Base-by-base conservation (phyloP, 2,329 filamentous ascomycete genomes). In the Arthrinium puccinioides region DNA sequence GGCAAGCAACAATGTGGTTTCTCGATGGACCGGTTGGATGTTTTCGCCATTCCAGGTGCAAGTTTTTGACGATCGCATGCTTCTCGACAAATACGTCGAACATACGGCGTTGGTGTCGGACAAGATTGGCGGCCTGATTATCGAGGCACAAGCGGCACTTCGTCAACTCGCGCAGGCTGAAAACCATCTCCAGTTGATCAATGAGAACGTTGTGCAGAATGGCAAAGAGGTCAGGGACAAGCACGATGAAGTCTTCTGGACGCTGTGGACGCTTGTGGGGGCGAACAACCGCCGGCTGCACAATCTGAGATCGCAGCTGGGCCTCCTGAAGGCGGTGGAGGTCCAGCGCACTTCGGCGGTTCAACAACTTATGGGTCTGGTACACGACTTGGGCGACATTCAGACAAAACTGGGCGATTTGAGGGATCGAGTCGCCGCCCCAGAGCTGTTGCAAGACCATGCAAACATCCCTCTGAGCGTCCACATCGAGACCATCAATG, bases 371-470 rank as follows among this genome's bases (percentile, higher is more conserved):
- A 72, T 65, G 13, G 70, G 70, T 2, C 79, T 87, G 1, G 65
- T 92, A 13, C 62, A 87, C 28, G 85, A 87, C 50, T 68, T 92
- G 24, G 76, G 86, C 56, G 76, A 76, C 38, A 90, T 92, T 43
- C 74, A 80, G 47, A 72, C 77, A 2, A 78, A 79, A 30, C 62
- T 94, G 10, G 78, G 81, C 46, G 82, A 87, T 49, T 57, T 94
- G 47, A 67, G 83, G 16, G 82, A 87, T 42, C 66, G 81, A 6
- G 82, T 89, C 9, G 78, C 76, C 1, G 71, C 74, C 39, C 83
- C 85, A 0, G 79, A 79, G 45, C 56, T 82, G 9, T 50, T 79
- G 9, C 70, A 70, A 2, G 70, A 66, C 19, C 62, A 39, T 23
- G 57, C 61, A 4, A 62, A 67, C 20, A 67, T 87, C 9, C 83